phyloP scores from a whole-genome alignment of 805 yeast genomes.

The Torulaspora franciscae region DNA sequence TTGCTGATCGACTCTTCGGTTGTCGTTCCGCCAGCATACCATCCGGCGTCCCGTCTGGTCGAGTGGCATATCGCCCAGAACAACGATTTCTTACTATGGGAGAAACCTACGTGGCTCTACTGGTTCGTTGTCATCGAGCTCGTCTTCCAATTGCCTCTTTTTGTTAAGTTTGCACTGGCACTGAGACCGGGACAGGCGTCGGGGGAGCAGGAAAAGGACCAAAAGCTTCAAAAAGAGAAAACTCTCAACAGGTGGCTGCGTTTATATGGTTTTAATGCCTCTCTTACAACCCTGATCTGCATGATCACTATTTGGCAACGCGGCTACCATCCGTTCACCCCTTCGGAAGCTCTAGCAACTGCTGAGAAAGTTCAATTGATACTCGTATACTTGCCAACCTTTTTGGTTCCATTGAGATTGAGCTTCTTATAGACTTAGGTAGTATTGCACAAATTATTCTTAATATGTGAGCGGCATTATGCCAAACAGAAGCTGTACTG shows the following conservation, averaged over 20 bases:
- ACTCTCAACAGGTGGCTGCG: constrained; percentile 37
- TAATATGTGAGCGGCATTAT: no score
- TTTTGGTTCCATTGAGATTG: constrained; percentile 30
- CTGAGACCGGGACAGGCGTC: constrained; percentile 10
- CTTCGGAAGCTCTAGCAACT: constrained; percentile 13
- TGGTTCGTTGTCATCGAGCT: constrained; percentile 70
- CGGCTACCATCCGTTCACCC: constrained; percentile 26
- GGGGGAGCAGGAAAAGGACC: constrained; percentile 5
- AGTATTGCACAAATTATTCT: not conserved
- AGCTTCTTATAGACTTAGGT: constrained; percentile 3
- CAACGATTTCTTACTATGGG: constrained; percentile 62
- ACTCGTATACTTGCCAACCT: constrained; percentile 31
- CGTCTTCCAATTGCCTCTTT: constrained; percentile 74
- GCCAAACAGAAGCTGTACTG: no score
- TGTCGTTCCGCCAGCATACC: constrained; percentile 51
- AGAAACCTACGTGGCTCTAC: constrained; percentile 67
- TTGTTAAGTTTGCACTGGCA: constrained; percentile 39
- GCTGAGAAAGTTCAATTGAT: constrained; percentile 23
- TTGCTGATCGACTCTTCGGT: constrained; percentile 68
- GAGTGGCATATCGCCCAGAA: constrained; percentile 58
- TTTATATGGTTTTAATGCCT: constrained; percentile 78
- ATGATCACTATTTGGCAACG: constrained; percentile 43
- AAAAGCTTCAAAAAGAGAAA: constrained; percentile 11
- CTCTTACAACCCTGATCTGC: constrained; percentile 73
- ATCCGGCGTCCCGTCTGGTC: constrained; percentile 46